phyloP scores from a whole-genome alignment of 1,284 basidiomycete species.

The Pseudozyma hubeiensis region DNA sequence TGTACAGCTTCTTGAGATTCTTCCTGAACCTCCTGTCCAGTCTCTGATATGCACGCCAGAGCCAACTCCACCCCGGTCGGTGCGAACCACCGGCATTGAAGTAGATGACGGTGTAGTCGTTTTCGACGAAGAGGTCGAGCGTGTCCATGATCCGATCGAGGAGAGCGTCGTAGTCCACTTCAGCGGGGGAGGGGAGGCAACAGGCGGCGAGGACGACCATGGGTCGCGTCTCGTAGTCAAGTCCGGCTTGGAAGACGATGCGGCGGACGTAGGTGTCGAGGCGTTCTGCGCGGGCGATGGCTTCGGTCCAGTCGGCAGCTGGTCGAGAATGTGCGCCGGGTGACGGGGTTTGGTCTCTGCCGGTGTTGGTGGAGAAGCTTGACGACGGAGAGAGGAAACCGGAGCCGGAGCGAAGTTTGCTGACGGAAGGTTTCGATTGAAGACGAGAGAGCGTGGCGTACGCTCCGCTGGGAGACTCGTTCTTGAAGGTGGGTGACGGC shows the following conservation, averaged over 20 bases:
- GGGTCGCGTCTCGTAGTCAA: conserved; percentile 87
- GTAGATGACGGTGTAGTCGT: conserved; percentile 86
- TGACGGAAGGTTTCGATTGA: conserved; percentile 32
- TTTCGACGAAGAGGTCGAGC: conserved; percentile 72
- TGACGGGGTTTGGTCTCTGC: not conserved
- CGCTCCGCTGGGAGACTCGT: conserved; percentile 37
- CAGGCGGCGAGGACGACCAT: conserved; percentile 83
- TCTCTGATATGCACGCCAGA: conserved; percentile 81
- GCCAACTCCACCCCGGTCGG: conserved; percentile 85
- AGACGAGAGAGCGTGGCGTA: conserved; percentile 44
- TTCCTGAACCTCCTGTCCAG: conserved; percentile 75
- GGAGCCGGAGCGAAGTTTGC: conserved; percentile 32
- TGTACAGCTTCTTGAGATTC: conserved; percentile 85
- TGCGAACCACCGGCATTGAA: conserved; percentile 82
- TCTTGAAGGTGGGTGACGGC: conserved; percentile 17
- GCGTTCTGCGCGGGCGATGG: conserved; percentile 46
- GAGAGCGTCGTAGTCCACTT: conserved; percentile 81
- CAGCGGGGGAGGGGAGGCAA: conserved; percentile 78
- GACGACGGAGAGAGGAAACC: conserved; percentile 38
- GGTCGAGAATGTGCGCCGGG: conserved; percentile 19
- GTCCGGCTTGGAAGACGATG: conserved; percentile 85
- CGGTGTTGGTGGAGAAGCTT: not conserved
- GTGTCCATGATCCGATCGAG: conserved; percentile 71
- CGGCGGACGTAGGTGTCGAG: conserved; percentile 75
- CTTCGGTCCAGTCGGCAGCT: conserved; percentile 64